Evolutionary conservation across 192 early-diverging fungal species (phyloP), one percentile per base, ranked within the genome.

Genomic region (Coemansia javaensis): DNA sequence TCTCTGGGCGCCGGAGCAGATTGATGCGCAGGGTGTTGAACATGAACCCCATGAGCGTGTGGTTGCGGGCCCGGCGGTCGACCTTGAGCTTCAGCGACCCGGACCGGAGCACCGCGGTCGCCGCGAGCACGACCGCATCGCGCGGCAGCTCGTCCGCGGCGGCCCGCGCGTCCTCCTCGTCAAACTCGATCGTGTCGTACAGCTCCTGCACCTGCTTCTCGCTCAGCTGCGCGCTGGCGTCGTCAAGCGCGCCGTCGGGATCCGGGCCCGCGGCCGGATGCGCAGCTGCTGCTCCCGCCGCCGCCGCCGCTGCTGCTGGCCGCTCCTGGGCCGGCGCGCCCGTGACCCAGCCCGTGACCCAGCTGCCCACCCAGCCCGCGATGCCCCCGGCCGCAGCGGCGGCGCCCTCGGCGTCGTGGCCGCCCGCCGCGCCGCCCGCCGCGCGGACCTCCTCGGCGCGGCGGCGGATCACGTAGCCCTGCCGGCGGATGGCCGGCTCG

Each of bases 131-230:
- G 18, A 85, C 77, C 3, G 83, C 82, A 38, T 83, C 79, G 15
- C 50, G 32, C 24, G 65, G 73, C 32, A 67, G 43, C 31, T 71
- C 62, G 18, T 71, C 73, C n/a, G 62, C 59, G 17, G 37, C 68
- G 2, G 44, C 61, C 2, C 46, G 59, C 7, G 84, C 50, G 1
- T 83, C 79, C 0, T 84, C 77, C 44, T 91, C 91, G 57, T 97
- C 87, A 61, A 87, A 97, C 42, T 97, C 94, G 44, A 97, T 97
- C 8, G 90, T 89, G 24, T 94, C 85, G 75, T 91, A 94, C 12
- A 97, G 77, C 64, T 93, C 86, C 52, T 90, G 82, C 40, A 88
- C 82, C 47, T 97, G 89, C 36, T 84, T 85, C 25, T 91, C 90
- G 15, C 87, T 85, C 32, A 93, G 81, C 27, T 69, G 73, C 21